Base-by-base conservation (phyloP, 345 rosid genomes). In the Zanthoxylum bungeanum region DNA sequence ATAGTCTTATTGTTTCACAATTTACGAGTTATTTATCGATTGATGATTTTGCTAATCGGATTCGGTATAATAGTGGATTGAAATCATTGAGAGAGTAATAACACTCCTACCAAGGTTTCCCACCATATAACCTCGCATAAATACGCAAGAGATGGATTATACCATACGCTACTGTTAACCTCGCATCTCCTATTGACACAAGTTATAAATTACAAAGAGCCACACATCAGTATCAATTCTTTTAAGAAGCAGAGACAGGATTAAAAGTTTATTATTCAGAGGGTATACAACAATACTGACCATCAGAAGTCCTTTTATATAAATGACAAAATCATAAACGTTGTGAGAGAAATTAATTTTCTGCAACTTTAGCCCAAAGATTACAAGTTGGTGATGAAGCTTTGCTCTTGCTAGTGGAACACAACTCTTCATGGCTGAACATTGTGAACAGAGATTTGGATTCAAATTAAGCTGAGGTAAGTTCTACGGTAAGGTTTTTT, bases 221-320 rank as follows among this genome's bases (percentile, higher is more conserved):
- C 50, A 33, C 47, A 25, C 8, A 70, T 65, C 72, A 69, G 80
- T 52, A 31, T 24, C 58, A 39, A 55, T 72, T 68, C 34, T 75
- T 27, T 64, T 50, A n/a, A 74, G 22, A 52, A 68, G 47, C 30
- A 40, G 39, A 71, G 75, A 28, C 39, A 9, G 28, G 36, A 28
- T 42, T 22, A 57, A 37, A 59, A 61, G 56, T 30, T 62, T 24
- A 56, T 51, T 2, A 56, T 30, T 25, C 11, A 33, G 50, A 40
- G 24, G 10, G 36, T 52, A 46, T 11, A 16, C 27, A 53, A 17
- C 27, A 16, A 28, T 22, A 49, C 82, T 27, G 50, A 86, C 90
- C 88, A 82, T 86, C 88, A 86, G 77, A 86, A 86, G 77, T 86
- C 90, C 79, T 84, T 71, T 84, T 58, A 84, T 83, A n/a, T n/a